These are phyloP conservation scores for Saxispiralis lemnorum DNA, from an alignment of 495 filamentous ascomycete genomes.

Conservation along the genomic window DNA sequence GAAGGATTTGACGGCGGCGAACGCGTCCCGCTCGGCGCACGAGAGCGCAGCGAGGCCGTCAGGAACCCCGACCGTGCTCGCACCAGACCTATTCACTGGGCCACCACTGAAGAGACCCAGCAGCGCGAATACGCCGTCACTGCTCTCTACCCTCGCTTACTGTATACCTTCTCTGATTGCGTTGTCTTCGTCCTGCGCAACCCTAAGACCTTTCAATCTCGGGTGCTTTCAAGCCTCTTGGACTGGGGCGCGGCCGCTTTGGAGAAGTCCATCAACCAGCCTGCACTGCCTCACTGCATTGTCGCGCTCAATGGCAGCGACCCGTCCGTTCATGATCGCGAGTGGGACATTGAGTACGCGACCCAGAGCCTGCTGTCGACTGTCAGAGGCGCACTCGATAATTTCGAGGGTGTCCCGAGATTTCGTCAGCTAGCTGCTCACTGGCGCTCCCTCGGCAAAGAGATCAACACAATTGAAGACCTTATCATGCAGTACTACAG, in stretches of 20 bases:
- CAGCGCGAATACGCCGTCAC: conserved; percentile 29
- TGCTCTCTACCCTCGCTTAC: conserved; percentile 35
- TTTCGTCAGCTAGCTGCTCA: conserved; percentile 16
- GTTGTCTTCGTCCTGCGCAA: conserved; percentile 22
- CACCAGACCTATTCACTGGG: conserved; percentile 23
- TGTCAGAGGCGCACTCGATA: conserved; percentile 9
- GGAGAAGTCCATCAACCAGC: conserved; percentile 39
- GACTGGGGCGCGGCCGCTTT: conserved; percentile 27
- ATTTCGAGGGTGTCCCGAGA: conserved; percentile 13
- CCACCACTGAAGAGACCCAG: conserved; percentile 24
- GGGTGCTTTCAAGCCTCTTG: conserved; percentile 28
- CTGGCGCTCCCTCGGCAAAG: conserved; percentile 20
- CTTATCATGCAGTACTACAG: conserved; percentile 37
- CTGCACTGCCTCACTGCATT: conserved; percentile 35
- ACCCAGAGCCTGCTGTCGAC: conserved; percentile 25
- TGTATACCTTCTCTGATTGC: conserved; percentile 26
- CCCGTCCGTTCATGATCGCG: conserved; percentile 26
- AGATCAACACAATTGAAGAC: conserved; percentile 28
- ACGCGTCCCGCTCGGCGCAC: conserved; percentile 25
- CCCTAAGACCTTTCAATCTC: conserved; percentile 13
- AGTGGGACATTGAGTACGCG: conserved; percentile 33
- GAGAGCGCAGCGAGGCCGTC: conserved; percentile 2
- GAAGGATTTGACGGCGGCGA: conserved; percentile 38
- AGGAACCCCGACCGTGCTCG: conserved; percentile 3
- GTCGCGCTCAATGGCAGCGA: conserved; percentile 37